A percentile compares a stretch with the other conserved stretches of the same genome.
Conservation (phyloP, 768 basidiomycete species). For the Phlebiopsis gigantea region DNA sequence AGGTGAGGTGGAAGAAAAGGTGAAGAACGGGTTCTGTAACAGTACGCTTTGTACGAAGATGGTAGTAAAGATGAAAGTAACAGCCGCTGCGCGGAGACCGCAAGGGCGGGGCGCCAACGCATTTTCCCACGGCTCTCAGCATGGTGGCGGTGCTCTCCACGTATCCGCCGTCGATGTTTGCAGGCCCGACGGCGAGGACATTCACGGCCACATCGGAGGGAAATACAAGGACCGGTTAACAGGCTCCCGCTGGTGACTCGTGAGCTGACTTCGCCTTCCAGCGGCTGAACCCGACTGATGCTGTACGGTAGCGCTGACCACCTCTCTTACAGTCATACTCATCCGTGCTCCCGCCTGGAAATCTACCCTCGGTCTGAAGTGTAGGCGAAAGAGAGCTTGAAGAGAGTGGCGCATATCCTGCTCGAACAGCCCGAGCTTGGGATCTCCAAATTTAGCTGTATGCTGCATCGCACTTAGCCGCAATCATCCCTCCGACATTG, state of each 20-base stretch:
- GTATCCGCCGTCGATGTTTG: background rate
- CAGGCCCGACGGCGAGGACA: background rate
- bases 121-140: background rate
- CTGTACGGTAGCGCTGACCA: background rate
- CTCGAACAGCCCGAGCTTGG: background rate
- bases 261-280: background rate
- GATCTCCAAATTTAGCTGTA: background rate
- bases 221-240: background rate
- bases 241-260: background rate
- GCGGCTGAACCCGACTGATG: background rate
- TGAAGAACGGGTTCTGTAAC: background rate
- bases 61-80: background rate
- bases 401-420: background rate
- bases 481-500: background rate
- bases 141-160: background rate
- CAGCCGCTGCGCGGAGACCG: background rate
- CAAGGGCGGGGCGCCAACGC: background rate
- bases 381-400: background rate
- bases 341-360: background rate
- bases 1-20: background rate
- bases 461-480: background rate
- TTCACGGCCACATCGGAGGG: background rate
- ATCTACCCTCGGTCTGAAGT: too few relatives aligned
- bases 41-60: background rate
- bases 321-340: background rate